These are phyloP conservation scores for Penicillium expansum DNA, from an alignment of 2,329 filamentous ascomycete species.

Conservation along the genomic window DNA sequence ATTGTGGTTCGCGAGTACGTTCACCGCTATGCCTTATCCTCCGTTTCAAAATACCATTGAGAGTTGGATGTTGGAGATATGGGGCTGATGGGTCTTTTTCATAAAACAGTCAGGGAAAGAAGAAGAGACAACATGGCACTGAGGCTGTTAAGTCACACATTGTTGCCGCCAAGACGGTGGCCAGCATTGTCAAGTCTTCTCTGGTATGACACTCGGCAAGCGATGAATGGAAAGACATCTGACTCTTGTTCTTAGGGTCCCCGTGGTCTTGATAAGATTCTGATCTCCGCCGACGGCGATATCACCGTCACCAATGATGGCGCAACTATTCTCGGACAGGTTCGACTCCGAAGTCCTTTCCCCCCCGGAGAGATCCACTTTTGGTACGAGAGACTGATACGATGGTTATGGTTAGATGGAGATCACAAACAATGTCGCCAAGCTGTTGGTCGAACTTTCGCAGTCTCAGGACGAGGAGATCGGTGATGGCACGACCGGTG, in stretches of 20 bases:
- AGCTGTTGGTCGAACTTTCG: slow-evolving; percentile 92
- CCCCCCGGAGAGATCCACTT: background rate
- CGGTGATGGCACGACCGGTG: slow-evolving; percentile 95
- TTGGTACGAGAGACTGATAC: slow-evolving; percentile 14
- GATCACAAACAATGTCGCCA: slow-evolving; percentile 96
- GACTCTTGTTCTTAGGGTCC: slow-evolving; percentile 59
- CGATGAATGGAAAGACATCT: slow-evolving; percentile 2
- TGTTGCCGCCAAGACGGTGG: slow-evolving; percentile 89
- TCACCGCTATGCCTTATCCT: slow-evolving; percentile 16
- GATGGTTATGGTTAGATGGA: slow-evolving; percentile 69
- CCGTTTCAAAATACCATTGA: slow-evolving; percentile 6
- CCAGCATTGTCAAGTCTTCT: slow-evolving; percentile 96
- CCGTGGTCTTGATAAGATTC: slow-evolving; percentile 95
- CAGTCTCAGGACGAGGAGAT: slow-evolving; percentile 99
- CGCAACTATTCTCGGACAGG: slow-evolving; percentile 86
- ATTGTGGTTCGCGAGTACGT: slow-evolving; percentile 96
- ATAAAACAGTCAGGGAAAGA: slow-evolving; percentile 77
- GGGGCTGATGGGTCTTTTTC: slow-evolving; percentile 26
- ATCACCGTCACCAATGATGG: slow-evolving; percentile 99
- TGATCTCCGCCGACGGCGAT: slow-evolving; percentile 97
- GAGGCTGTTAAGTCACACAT: slow-evolving; percentile 99
- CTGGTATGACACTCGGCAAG: slow-evolving; percentile 53
- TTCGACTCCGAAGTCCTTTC: slow-evolving; percentile 30
- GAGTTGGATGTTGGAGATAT: background rate
- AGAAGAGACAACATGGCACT: slow-evolving; percentile 94